Conservation (phyloP, 2,329 filamentous ascomycete genomes). For the Fusarium tupiense region DNA sequence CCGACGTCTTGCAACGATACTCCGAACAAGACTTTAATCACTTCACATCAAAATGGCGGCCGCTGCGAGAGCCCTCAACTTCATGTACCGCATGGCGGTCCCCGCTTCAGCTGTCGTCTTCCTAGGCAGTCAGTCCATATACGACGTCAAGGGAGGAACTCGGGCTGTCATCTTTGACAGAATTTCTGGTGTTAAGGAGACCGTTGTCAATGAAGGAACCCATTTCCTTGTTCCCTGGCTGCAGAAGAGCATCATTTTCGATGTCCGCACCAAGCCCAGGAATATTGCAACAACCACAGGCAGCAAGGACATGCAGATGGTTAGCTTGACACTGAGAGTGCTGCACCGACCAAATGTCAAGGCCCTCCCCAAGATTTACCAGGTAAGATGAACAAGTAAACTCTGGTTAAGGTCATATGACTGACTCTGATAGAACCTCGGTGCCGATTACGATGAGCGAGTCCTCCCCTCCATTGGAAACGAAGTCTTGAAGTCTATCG, state of each 20-base stretch:
- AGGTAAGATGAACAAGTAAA: constrained; percentile 65
- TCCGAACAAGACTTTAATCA: constrained; percentile 1
- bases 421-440: constrained; percentile 76
- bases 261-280: constrained; percentile 95
- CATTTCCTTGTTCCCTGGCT: constrained; percentile 97
- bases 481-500: constrained; percentile 98
- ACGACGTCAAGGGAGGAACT: constrained; percentile 95
- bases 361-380: constrained; percentile 96
- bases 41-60: constrained; percentile 58
- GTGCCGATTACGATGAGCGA: constrained; percentile 97
- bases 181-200: constrained; percentile 89
- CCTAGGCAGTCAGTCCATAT: constrained; percentile 81
- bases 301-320: constrained; percentile 99
- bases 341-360: constrained; percentile 94
- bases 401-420: neutral
- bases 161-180: constrained; percentile 99
- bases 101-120: constrained; percentile 76
- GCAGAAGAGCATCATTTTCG: constrained; percentile 93
- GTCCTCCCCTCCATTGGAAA: constrained; percentile 99
- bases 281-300: constrained; percentile 98
- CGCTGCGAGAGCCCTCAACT: constrained; percentile 66
- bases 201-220: constrained; percentile 93
- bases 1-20: neutral
- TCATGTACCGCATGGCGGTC: constrained; percentile 75
- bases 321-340: constrained; percentile 95